Evolutionary conservation across 2,329 filamentous ascomycete genomes (phyloP).

Genomic region (Sarocladium oryzae): DNA sequence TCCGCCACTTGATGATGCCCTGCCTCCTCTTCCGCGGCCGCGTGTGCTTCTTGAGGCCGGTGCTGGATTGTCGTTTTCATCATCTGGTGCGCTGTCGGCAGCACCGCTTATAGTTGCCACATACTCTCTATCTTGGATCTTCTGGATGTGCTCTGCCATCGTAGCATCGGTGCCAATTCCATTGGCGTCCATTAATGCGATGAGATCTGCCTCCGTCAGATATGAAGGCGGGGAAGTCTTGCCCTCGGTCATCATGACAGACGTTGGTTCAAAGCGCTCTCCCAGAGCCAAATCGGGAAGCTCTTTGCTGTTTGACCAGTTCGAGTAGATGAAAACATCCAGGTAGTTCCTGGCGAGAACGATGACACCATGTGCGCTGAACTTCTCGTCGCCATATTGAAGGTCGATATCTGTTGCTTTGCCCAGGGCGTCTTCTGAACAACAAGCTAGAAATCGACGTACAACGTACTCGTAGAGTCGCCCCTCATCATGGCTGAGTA

Average conservation of each 20-base stretch:
- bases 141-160: slow-evolving; percentile 97
- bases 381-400: slow-evolving; percentile 73
- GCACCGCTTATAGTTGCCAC: slow-evolving; percentile 57
- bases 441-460: slow-evolving; percentile 88
- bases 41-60: slow-evolving; percentile 38
- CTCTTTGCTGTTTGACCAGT: slow-evolving; percentile 83
- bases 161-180: slow-evolving; percentile 97
- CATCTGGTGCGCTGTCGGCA: slow-evolving; percentile 29
- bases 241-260: slow-evolving; percentile 86
- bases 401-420: slow-evolving; percentile 80
- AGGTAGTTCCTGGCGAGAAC: slow-evolving; percentile 89
- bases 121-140: slow-evolving; percentile 86
- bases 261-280: slow-evolving; percentile 79
- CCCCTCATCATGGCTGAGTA: slow-evolving; percentile 60
- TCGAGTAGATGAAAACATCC: slow-evolving; percentile 93
- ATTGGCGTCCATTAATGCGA: slow-evolving; percentile 96
- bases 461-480: slow-evolving; percentile 89
- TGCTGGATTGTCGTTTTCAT: slow-evolving; percentile 30
- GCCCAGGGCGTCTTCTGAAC: slow-evolving; percentile 87
- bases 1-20: slow-evolving; percentile 32
- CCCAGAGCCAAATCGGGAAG: slow-evolving; percentile 73
- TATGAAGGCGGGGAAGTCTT: slow-evolving; percentile 80
- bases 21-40: slow-evolving; percentile 42
- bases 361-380: slow-evolving; percentile 74
- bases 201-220: slow-evolving; percentile 90